A percentile compares a stretch with the other conserved stretches of the same genome.
Conservation (phyloP, 192 early-diverging fungal genomes). For the Coemansia sp. region DNA sequence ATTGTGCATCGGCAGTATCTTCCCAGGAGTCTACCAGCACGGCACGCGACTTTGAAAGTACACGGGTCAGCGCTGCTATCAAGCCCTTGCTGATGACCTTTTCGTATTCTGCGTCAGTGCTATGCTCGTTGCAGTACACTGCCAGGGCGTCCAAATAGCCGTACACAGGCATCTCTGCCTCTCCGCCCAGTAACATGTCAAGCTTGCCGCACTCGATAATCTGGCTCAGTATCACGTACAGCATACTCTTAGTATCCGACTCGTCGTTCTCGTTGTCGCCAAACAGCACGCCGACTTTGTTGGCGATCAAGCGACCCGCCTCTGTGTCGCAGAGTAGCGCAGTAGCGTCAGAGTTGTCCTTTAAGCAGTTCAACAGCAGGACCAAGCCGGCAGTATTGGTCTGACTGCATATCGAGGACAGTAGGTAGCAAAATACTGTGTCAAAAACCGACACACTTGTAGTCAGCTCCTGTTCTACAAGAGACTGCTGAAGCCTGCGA, state of each 20-base stretch:
- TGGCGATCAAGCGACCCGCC: constrained; percentile 21
- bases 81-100: background rate
- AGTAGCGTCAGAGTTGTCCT: constrained; percentile 8
- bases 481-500: constrained; percentile 12
- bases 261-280: constrained; percentile 38
- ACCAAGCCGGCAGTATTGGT: constrained; percentile 36
- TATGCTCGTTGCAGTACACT: constrained; percentile 41
- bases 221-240: constrained; percentile 31
- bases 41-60: constrained; percentile 2
- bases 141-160: constrained; percentile 41
- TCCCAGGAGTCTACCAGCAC: constrained; percentile 27
- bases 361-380: constrained; percentile 43
- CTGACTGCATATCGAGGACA: constrained; percentile 24
- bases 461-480: constrained; percentile 30
- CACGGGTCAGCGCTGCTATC: background rate
- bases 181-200: constrained; percentile 8
- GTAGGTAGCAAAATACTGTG: constrained; percentile 26
- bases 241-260: constrained; percentile 31
- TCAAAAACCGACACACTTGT: background rate
- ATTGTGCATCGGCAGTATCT: background rate
- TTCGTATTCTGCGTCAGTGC: background rate
- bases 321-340: constrained; percentile 21
- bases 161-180: constrained; percentile 7
- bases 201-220: constrained; percentile 23
- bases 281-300: constrained; percentile 37